Conservation (phyloP, 1,284 basidiomycete species). For the Melampsora occidentalis region DNA sequence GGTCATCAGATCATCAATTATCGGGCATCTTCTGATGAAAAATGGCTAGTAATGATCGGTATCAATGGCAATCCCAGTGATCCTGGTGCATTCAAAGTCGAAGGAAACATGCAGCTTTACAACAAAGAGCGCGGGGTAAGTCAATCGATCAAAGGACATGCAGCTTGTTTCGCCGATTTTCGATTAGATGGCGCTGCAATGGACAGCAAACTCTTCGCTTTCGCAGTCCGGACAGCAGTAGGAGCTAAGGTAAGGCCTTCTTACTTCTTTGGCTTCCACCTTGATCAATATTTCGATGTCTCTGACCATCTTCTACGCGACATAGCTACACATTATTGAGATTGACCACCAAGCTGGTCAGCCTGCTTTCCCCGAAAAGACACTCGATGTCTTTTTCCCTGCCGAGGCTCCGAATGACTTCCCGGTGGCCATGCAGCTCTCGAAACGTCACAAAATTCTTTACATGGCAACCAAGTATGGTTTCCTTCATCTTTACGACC, state of each 20-base stretch:
- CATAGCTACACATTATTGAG: conserved; percentile 92
- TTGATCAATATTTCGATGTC: neutral
- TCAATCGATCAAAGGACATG: conserved; percentile 98
- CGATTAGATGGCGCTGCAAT: conserved; percentile 80
- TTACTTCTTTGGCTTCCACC: conserved; percentile 30
- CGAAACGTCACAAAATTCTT: conserved; percentile 91
- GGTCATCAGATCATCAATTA: conserved; percentile 99
- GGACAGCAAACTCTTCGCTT: conserved; percentile 88
- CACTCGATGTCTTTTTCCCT: conserved; percentile 99
- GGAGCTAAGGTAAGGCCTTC: conserved; percentile 78
- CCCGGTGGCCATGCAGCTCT: conserved; percentile 99
- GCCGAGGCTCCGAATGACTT: conserved; percentile 97
- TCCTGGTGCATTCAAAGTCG: conserved; percentile 93
- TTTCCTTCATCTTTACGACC: conserved; percentile 98
- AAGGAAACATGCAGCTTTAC: conserved; percentile 94
- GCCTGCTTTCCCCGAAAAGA: conserved; percentile 87
- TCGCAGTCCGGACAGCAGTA: conserved; percentile 88
- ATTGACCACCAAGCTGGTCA: conserved; percentile 95
- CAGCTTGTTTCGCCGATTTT: conserved; percentile 89
- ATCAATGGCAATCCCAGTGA: conserved; percentile 91
- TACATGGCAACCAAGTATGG: conserved; percentile 99
- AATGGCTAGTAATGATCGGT: conserved; percentile 95
- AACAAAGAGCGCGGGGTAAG: conserved; percentile 88
- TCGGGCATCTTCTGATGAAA: conserved; percentile 83
- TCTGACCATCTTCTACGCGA: neutral